Conservation (phyloP, 306 rosid species). For the Prunus dulcis region DNA sequence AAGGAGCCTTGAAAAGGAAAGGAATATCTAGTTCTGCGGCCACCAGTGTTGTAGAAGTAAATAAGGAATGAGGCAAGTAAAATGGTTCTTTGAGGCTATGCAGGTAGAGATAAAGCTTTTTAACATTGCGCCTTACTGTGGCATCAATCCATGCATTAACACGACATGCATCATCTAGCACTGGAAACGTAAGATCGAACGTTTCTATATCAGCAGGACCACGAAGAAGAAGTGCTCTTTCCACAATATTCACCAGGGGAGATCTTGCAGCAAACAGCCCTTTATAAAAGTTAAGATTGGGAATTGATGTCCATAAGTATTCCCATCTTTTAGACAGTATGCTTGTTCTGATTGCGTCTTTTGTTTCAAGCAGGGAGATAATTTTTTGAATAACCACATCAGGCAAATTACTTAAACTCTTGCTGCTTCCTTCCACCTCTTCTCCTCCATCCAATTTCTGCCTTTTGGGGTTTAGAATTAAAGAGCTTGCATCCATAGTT, state of each 20-base stretch:
- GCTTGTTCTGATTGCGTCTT: background rate
- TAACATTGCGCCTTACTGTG: background rate
- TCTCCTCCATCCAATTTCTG: background rate
- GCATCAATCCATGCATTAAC: conserved; percentile 1
- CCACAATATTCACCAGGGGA: background rate
- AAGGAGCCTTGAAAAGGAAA: background rate
- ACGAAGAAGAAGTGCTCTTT: conserved; percentile 9
- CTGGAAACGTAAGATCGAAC: background rate
- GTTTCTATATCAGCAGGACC: background rate
- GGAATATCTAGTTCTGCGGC: background rate
- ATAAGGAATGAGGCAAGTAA: background rate
- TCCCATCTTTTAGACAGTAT: conserved; percentile 7
- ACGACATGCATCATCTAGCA: background rate
- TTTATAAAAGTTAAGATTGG: background rate
- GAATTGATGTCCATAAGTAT: conserved; percentile 6
- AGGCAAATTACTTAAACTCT: background rate
- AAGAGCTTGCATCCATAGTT: background rate
- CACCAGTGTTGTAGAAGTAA: background rate
- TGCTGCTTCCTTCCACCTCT: background rate
- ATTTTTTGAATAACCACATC: background rate
- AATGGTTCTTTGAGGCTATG: background rate
- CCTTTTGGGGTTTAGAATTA: background rate
- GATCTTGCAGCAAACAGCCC: background rate
- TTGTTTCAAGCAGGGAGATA: background rate
- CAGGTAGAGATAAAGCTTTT: background rate